Base-by-base conservation (phyloP, 352 stramenopile species). In the Phytophthora aleatoria region DNA sequence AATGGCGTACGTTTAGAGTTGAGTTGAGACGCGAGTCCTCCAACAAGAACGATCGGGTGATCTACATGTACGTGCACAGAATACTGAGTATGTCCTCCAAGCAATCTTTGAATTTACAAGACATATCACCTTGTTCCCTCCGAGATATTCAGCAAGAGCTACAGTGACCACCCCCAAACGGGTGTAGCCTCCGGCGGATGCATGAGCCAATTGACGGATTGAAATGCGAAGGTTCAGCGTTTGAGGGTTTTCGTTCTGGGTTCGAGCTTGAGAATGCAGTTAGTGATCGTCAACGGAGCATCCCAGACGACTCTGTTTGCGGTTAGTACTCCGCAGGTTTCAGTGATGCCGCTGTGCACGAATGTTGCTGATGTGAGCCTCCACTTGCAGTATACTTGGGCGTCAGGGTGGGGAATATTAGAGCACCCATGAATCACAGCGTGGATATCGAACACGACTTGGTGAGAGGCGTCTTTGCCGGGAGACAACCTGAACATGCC, bases 311-410 rank as follows among this genome's bases (percentile, higher is more conserved):
- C 20, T 20, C 20, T 20, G 20, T 20, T 20, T 58, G 35, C 58
- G 76, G 5, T 61, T 53, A 20, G 50, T 52, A 3, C 76, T 33
- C 71, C 72, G 10, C 42, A 53, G 4, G 50, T 52, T 26, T 71
- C 62, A n/a, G 64, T 70, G 13, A 53, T 61, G 20, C 20, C 20
- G 20, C 20, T 20, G 20, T 20, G 42, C 43, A 30, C 28, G 3
- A 57, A 60, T 26, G n/a, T 61, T 13, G 28, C 38, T 10, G 59
- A 49, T 5, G 50, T 26, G 15, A 77, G 43, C 49, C 76, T 79
- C 67, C 63, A 79, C 42, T 76, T 79, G 55, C 69, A 79, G 53
- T 71, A 74, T 30, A 80, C 62, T n/a, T 69, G 57, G 20, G 64
- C 52, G 38, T 67, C 56, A 8, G 64, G 62, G 24, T 74, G 50